A percentile compares a stretch with the other conserved stretches of the same genome.
Conservation (phyloP, 2,329 filamentous ascomycete genomes). For the Monosporascus ibericus region DNA sequence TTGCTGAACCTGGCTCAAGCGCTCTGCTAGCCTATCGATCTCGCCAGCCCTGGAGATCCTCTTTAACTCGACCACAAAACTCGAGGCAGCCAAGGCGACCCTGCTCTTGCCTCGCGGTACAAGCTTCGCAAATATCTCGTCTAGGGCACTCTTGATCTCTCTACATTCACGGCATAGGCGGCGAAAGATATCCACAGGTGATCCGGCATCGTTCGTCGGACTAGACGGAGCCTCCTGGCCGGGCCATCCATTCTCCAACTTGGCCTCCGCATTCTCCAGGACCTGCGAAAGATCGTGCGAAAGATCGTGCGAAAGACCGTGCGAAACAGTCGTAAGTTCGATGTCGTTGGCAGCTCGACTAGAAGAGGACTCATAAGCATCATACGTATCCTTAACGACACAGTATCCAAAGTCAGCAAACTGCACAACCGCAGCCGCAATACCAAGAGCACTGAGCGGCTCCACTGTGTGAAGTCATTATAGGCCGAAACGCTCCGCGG, state of each 20-base stretch:
- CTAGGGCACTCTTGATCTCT: neutral
- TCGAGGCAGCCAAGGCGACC: neutral
- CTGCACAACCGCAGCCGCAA: constrained; percentile 7
- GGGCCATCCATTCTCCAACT: neutral
- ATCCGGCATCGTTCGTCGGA: neutral
- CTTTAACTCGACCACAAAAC: neutral
- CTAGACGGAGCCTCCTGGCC: fast-evolving
- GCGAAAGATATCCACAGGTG: neutral
- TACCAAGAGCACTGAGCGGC: constrained; percentile 1
- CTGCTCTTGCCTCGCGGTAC: neutral
- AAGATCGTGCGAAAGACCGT: neutral
- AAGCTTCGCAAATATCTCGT: neutral
- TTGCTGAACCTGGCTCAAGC: neutral
- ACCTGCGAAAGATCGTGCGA: neutral
- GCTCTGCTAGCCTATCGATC: neutral
- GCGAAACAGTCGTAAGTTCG: neutral
- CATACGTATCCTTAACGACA: neutral
- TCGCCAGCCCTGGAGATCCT: neutral
- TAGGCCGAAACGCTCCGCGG: neutral
- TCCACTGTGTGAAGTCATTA: neutral
- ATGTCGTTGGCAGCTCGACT: neutral
- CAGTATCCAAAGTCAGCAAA: constrained; percentile 6
- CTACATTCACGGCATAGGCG: neutral
- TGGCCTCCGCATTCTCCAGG: neutral
- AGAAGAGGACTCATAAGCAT: neutral